Conservation (phyloP, 129 eudicot species). For the Lactuca sativa region DNA sequence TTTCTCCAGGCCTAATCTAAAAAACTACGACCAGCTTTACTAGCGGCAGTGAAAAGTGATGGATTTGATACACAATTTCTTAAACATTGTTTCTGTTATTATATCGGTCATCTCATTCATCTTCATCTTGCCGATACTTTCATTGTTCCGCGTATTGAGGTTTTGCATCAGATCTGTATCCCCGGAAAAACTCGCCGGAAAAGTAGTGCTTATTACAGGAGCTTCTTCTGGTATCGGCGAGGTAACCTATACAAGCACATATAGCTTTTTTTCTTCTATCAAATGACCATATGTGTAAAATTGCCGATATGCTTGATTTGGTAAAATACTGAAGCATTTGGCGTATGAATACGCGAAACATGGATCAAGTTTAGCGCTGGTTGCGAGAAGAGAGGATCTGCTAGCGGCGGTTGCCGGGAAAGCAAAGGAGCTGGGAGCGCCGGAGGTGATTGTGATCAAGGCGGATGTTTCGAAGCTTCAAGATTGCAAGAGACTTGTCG, state of each 20-base stretch:
- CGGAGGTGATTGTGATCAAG: constrained; percentile 42
- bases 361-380: constrained; percentile 56
- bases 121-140: constrained; percentile 22
- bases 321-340: constrained; percentile 22
- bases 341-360: constrained; percentile 47
- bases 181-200: constrained; percentile 33
- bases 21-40: too few relatives aligned
- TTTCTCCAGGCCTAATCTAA: neutral
- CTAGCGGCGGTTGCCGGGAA: constrained; percentile 46
- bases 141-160: constrained; percentile 12
- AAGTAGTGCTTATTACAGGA: constrained; percentile 44
- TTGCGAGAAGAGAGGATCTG: constrained; percentile 51
- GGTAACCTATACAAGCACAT: constrained; percentile 11
- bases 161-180: constrained; percentile 11
- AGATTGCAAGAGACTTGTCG: constrained; percentile 52
- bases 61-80: constrained; percentile 32
- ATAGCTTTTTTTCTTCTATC: neutral
- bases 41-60: neutral
- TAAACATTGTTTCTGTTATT: constrained; percentile 23
- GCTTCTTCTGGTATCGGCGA: constrained; percentile 47
- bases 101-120: constrained; percentile 12
- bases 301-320: neutral
- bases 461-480: constrained; percentile 54
- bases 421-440: constrained; percentile 48
- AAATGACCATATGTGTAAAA: neutral